Evolutionary conservation across 1,284 basidiomycete genomes (phyloP), one percentile per base, ranked within the genome.

Genomic region (Irpex sp.): DNA sequence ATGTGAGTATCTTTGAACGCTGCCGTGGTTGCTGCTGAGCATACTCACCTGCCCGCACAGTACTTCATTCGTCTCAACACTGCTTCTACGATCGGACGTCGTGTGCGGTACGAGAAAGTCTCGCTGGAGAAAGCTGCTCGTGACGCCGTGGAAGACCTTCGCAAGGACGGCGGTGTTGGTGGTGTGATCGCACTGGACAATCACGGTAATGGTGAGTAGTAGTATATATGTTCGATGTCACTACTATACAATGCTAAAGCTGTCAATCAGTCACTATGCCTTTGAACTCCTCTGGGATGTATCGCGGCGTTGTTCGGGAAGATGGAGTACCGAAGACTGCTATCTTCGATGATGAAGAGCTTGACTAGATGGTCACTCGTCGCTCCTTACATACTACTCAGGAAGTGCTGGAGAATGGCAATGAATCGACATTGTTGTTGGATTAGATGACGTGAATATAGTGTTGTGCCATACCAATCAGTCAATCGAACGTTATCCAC

Each of bases 271-370:
- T 90, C 39, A 76, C 87, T 0, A 82, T 89, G 76, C 83, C 88
- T 3, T 71, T 94, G 64, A 93, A 93, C 69, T 88, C 86, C 65
- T 78, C 81, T 19, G 89, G 90, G 2, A 94, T 94, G 92, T 93
- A 92, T 70, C 80, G 92, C 56, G 92, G 92, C 3, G 78, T 93
- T 13, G 86, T 93, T 53, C 76, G 80, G 36, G 77, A 79, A 61
- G 89, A 92, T 61, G 90, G 88, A 6, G 71, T 84, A 4, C 80
- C 90, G 0, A 84, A 84, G 72, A 90, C 89, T 0, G 92, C 91
- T 4, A 90, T 93, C 62, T 93, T 93, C 72, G 77, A 78, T 35
- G 88, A 93, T 64, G 92, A 94, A 57, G 77, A 81, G 39, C 71
- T 88, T 7, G 67, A 70, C 17, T 73, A 35, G 33, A 35, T 4